Evolutionary conservation across 192 early-diverging fungal genomes (phyloP), one percentile per base, ranked within the genome.

Genomic region (Coemansia sp.): DNA sequence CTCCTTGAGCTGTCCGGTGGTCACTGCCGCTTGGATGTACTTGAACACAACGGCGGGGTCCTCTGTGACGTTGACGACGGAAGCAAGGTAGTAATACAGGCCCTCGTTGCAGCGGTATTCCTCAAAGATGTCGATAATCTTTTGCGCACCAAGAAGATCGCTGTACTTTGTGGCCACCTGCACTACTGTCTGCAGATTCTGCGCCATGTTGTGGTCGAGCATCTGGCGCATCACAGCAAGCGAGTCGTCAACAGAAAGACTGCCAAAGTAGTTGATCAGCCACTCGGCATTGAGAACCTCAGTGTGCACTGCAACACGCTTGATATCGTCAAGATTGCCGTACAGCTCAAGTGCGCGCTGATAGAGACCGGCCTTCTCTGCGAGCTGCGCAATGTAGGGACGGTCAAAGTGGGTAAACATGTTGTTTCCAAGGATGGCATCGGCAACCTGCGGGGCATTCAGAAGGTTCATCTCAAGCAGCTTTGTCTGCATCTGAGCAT

Each of bases 131-230:
- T 90, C 89, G 61, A 99, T 95, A 43, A 99, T 80, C 62, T 93
- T 90, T 41, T 88, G 84, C 6, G 96, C 83, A 36, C 95, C 93
- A 26, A 99, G 83, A 73, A 96, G 94, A 49, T 98, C 96, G 46
- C 94, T 94, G 84, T 98, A 99, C 84, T 98, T 98, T 56, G 92
- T 98, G 47, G 95, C 94, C 22, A 95, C 84, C 83, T 99, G 95
- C 15, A 97, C 94, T 12, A 94, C 94, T 39, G 98, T 86, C 77
- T 97, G 98, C 60, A 99, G 66, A 82, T 98, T 98, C 82, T 99
- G 96, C 40, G 95, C 89, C 32, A 94, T 85, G 77, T 97, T 98
- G 76, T 88, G 87, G 56, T 85, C 87, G 22, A 99, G 81, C 93
- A 99, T 97, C 77, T 97, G 96, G 58, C 90, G 93, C 76, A 98